These are phyloP conservation scores for Hericium alpestre DNA, from an alignment of 768 basidiomycete species.

Conservation along the genomic window DNA sequence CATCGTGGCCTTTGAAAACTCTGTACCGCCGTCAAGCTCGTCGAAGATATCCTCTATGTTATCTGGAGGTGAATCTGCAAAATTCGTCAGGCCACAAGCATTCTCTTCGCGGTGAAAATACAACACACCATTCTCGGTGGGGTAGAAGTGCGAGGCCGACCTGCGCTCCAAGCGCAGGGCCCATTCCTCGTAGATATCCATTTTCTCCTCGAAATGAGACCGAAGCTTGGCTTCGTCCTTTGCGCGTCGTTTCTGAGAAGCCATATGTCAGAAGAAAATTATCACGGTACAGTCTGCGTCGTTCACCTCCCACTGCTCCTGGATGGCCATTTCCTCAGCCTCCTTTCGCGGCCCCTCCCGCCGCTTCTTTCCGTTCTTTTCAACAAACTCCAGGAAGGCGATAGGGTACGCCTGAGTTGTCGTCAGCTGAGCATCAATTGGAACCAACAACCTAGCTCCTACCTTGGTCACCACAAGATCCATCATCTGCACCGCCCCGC, in stretches of 20 bases:
- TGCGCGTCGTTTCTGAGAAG: constrained; percentile 44
- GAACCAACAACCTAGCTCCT: not conserved
- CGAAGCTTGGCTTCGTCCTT: constrained; percentile 48
- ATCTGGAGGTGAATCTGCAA: constrained; percentile 21
- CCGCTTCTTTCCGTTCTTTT: constrained; percentile 35
- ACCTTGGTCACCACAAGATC: constrained; percentile 67
- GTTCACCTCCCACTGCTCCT: constrained; percentile 64
- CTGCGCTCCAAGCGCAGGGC: constrained; percentile 54
- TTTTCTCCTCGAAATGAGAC: constrained; percentile 45
- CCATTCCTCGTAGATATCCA: constrained; percentile 43
- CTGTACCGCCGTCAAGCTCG: constrained; percentile 47
- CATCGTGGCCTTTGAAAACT: constrained; percentile 33
- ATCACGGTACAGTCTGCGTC: not conserved
- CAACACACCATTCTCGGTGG: constrained; percentile 12
- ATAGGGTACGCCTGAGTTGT: constrained; percentile 50
- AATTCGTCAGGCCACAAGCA: not conserved
- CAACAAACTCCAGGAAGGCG: constrained; percentile 66
- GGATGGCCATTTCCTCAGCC: constrained; percentile 51
- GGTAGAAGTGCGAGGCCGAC: constrained; percentile 29
- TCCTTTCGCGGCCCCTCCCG: constrained; percentile 57
- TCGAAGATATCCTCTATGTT: constrained; percentile 43
- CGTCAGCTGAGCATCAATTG: not conserved
- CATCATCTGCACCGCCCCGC: constrained; percentile 66
- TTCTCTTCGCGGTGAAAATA: not conserved
- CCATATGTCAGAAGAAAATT: not conserved